Conservation (phyloP, 2,329 filamentous ascomycete species). For the Chrysosphaeria jannelii region DNA sequence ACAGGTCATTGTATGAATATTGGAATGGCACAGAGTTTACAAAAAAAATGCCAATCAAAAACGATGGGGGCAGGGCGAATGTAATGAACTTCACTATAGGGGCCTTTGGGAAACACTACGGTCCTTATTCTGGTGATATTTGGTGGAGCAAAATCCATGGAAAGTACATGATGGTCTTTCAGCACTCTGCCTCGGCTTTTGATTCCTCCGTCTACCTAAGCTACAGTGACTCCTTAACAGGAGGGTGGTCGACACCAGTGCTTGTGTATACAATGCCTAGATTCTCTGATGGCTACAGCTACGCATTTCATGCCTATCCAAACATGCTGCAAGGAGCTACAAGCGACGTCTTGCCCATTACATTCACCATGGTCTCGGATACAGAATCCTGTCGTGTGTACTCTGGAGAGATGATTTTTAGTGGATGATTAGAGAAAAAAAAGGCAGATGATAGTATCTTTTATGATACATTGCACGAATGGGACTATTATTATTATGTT, state of each 20-base stretch:
- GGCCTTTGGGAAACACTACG: conserved; percentile 4
- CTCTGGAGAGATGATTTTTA: conserved; percentile 4
- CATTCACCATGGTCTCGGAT: conserved; percentile 5
- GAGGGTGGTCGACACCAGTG: conserved; percentile 3
- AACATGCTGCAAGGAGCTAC: conserved; percentile 4
- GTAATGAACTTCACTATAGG: conserved; percentile 3
- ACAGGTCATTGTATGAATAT: conserved; percentile 3
- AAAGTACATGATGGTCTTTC: conserved; percentile 4
- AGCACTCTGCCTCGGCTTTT: conserved; percentile 4
- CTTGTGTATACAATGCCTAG: conserved; percentile 3
- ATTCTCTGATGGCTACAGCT: conserved; percentile 3
- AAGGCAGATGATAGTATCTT: not conserved
- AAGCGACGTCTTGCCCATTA: conserved; percentile 2
- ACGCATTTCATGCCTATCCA: conserved; percentile 4
- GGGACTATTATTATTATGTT: not conserved
- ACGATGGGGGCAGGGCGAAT: conserved; percentile 3
- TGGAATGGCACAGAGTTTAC: conserved; percentile 4
- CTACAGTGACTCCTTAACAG: conserved; percentile 3
- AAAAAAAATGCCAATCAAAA: conserved; percentile 1
- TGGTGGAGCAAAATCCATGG: conserved; percentile 4
- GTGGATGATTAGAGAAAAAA: not conserved
- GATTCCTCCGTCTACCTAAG: conserved; percentile 3
- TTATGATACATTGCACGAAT: not conserved
- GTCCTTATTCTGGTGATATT: conserved; percentile 4
- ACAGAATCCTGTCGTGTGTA: conserved; percentile 3